Base-by-base conservation (phyloP, 2,329 filamentous ascomycete species). In the Colletotrichum echinochloae region DNA sequence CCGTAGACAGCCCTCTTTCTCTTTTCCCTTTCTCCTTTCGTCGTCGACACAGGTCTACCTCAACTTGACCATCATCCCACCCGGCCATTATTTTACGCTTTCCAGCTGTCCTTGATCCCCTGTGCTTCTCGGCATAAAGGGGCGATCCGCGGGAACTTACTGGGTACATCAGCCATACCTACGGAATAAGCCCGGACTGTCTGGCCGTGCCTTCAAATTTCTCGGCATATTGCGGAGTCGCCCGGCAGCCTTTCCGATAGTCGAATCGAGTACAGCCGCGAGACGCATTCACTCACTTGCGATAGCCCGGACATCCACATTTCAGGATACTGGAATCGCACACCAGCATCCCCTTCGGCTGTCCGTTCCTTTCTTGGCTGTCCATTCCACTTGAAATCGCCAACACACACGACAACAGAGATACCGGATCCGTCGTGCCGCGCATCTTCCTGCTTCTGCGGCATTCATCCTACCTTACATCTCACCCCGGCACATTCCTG, bases 21-120 rank as follows among this genome's bases (percentile, higher is more conserved):
- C 5, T 44, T 59, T 44, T 37, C 51, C 48, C 44, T 52, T 60
- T 51, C 67, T 65, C 35, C 54, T 59, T 35, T 65, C 35, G 68
- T 59, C 44, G 64, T 68, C 57, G 61, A 71, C 65, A 51, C 26
- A 37, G 55, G 70, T 72, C 63, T 70, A 46, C 60, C 65, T 60
- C 39, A 48, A 49, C 20, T 44, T 48, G 60, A 64, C 60, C 65
- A 37, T 68, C 33, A 30, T n/a, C 39, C 35, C 41, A 39, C 44
- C 66, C 18, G 59, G 35, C 49, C 51, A 52, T 44, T 26, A 44
- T 49, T 6, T 7, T 55, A 23, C 30, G 49, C 8, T 52, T 41
- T 54, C n/a, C 49, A 33, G 51, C 33, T 28, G 30, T 33, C 54
- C 20, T 20, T 56, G 59, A 37, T 55, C 55, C 28, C 46, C 37